Evolutionary conservation across 257 asterid species (phyloP).

Genomic region (Solanum raphanifolium): DNA sequence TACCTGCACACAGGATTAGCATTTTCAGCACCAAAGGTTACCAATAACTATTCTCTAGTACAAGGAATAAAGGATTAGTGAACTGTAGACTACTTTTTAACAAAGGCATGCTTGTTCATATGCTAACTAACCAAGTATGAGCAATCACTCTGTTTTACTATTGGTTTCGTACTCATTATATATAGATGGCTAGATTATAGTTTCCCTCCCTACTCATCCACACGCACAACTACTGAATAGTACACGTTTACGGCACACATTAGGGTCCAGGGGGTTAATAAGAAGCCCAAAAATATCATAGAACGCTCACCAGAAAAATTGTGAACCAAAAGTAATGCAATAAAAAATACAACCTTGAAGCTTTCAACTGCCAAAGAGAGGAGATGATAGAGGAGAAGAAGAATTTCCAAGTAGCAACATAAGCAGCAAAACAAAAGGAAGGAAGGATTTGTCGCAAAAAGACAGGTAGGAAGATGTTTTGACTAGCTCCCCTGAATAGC

Average conservation of each 20-base stretch:
- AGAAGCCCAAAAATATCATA: neutral
- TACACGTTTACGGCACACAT: neutral
- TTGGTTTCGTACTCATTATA: neutral
- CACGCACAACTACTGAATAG: neutral
- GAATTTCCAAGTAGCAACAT: neutral
- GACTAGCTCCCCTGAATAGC: neutral
- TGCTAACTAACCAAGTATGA: neutral
- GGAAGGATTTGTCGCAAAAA: neutral
- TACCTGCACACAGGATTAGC: constrained; percentile 30
- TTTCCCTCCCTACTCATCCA: neutral
- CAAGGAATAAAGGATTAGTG: neutral
- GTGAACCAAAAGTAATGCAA: neutral
- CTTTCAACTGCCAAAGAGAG: neutral
- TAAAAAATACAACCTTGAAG: neutral
- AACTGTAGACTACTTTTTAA: neutral
- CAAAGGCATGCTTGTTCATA: neutral
- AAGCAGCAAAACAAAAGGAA: neutral
- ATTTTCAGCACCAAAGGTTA: neutral
- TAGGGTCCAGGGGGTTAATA: neutral
- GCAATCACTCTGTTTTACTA: neutral
- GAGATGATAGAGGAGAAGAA: neutral
- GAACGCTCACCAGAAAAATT: neutral
- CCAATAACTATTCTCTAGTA: neutral
- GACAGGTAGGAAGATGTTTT: neutral
- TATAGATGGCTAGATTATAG: neutral